These are phyloP conservation scores for Pluteus cervinus DNA, from an alignment of 768 basidiomycete species.

Conservation along the genomic window DNA sequence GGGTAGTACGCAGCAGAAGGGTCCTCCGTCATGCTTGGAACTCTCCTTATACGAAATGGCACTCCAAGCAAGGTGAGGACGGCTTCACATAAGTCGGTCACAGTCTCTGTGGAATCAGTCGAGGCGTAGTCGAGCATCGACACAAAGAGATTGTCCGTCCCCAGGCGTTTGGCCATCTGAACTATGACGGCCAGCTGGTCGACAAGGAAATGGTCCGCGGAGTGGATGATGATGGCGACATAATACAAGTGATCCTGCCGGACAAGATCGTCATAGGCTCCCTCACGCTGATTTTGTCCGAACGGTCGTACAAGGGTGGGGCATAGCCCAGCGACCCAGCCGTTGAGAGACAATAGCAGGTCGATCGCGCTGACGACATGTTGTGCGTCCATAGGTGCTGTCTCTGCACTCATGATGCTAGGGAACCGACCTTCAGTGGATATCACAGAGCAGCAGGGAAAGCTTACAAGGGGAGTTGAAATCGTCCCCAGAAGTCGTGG, in stretches of 20 bases:
- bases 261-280: slow-evolving; percentile 86
- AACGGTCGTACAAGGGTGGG: slow-evolving; percentile 94
- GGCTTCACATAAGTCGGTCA: slow-evolving; percentile 92
- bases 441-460: background rate
- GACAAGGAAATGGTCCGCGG: slow-evolving; percentile 97
- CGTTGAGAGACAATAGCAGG: slow-evolving; percentile 90
- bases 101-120: slow-evolving; percentile 89
- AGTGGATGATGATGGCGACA: slow-evolving; percentile 92
- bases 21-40: slow-evolving; percentile 89
- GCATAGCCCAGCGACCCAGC: slow-evolving; percentile 96
- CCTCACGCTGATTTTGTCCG: slow-evolving; percentile 81
- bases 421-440: background rate
- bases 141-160: slow-evolving; percentile 87
- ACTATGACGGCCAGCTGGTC: slow-evolving; percentile 98
- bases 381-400: slow-evolving; percentile 85
- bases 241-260: slow-evolving; percentile 84
- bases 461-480: slow-evolving; percentile 85
- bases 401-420: slow-evolving; percentile 79
- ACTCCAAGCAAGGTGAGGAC: slow-evolving; percentile 91
- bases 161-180: slow-evolving; percentile 88
- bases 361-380: slow-evolving; percentile 87
- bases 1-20: slow-evolving; percentile 91
- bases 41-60: slow-evolving; percentile 87
- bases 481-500: slow-evolving; percentile 86
- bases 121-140: slow-evolving; percentile 98